phyloP scores from a whole-genome alignment of 768 basidiomycete genomes.

The Tulasnella sp. region DNA sequence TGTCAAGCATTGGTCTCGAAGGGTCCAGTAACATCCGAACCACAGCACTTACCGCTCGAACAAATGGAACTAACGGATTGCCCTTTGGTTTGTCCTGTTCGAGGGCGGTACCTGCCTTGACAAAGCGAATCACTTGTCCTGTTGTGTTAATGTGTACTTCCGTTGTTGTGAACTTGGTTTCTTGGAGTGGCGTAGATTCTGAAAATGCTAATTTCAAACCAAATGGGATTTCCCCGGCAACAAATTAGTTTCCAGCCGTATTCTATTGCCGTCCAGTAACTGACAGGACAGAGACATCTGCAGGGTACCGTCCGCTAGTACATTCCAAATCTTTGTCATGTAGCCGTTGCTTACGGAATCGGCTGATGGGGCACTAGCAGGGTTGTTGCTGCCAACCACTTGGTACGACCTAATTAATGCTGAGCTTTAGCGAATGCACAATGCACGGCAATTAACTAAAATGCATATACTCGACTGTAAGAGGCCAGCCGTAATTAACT shows the following conservation, averaged over 20 bases:
- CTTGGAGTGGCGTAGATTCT: background rate
- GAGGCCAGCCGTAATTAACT: background rate
- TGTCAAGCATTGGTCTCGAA: background rate
- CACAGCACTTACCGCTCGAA: background rate
- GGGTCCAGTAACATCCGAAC: background rate
- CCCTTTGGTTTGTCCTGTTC: background rate
- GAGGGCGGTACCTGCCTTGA: background rate
- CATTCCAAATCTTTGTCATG: too few species aligned
- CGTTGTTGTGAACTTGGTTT: background rate
- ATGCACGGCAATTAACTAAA: background rate
- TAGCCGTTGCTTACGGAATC: too few species aligned
- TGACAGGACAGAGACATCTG: too few species aligned
- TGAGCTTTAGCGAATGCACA: background rate
- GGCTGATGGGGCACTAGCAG: too few species aligned
- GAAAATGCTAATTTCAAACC: too few species aligned
- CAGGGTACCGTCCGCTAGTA: too few species aligned
- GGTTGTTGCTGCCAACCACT: too few species aligned
- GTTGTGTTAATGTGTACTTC: background rate
- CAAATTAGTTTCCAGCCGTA: too few species aligned
- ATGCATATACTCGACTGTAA: background rate
- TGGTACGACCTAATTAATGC: background rate
- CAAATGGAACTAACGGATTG: background rate
- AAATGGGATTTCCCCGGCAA: too few species aligned
- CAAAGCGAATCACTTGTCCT: background rate
- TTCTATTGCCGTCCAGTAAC: too few species aligned